Conservation (phyloP, 2,329 filamentous ascomycete genomes). For the Immersiporthe knoxdaviesiana region DNA sequence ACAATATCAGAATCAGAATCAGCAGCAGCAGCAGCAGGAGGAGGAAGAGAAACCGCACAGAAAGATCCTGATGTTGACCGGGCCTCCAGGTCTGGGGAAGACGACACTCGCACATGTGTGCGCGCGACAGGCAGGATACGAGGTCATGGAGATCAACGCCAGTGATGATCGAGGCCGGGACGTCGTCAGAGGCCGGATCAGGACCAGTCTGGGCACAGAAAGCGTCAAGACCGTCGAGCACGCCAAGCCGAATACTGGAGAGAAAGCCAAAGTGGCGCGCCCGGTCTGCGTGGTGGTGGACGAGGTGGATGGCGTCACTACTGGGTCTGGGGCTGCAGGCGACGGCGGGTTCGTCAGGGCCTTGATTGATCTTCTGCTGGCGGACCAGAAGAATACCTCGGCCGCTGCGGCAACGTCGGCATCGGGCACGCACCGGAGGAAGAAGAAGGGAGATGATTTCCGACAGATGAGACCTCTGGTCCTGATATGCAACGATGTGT, state of each 20-base stretch:
- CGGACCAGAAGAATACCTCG: slow-evolving; percentile 77
- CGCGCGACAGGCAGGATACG: slow-evolving; percentile 92
- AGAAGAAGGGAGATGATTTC: slow-evolving; percentile 84
- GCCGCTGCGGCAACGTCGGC: slow-evolving; percentile 36
- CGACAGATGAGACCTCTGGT: slow-evolving; percentile 85
- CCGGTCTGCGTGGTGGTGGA: slow-evolving; percentile 95
- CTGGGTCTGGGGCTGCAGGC: slow-evolving; percentile 74
- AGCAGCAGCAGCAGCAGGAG: slow-evolving; percentile 47
- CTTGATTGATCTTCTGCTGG: slow-evolving; percentile 82
- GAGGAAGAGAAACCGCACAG: slow-evolving; percentile 77
- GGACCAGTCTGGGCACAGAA: slow-evolving; percentile 90
- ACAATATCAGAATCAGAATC: slow-evolving; percentile 48
- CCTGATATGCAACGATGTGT: slow-evolving; percentile 96
- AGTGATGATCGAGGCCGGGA: slow-evolving; percentile 90
- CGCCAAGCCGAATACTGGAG: slow-evolving; percentile 44
- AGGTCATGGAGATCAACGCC: slow-evolving; percentile 95
- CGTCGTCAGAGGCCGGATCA: slow-evolving; percentile 88
- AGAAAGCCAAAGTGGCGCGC: slow-evolving; percentile 70
- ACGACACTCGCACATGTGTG: slow-evolving; percentile 96
- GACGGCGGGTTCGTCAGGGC: slow-evolving; percentile 97
- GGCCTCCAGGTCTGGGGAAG: slow-evolving; percentile 91
- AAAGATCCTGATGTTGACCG: slow-evolving; percentile 88
- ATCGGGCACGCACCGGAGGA: slow-evolving; percentile 48
- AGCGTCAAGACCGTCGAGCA: slow-evolving; percentile 80
- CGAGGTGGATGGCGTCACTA: slow-evolving; percentile 92